phyloP scores from a whole-genome alignment of 2,329 filamentous ascomycete genomes.

The Pseudogymnoascus sp. region DNA sequence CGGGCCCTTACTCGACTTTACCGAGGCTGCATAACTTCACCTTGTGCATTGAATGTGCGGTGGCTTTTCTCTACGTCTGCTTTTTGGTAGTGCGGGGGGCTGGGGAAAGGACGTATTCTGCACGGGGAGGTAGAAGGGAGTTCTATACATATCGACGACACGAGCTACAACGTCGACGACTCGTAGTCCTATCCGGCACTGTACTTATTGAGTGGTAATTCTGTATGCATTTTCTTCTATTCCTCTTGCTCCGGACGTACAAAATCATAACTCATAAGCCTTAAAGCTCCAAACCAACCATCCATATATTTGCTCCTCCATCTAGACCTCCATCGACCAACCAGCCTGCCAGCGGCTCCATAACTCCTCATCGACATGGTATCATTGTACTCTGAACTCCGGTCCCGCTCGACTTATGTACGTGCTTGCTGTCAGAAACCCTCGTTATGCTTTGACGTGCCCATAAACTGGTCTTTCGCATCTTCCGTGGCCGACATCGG shows the following conservation, averaged over 20 bases:
- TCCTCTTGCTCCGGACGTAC: background rate
- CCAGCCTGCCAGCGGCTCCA: background rate
- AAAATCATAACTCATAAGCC: conserved; percentile 2
- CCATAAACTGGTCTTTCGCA: background rate
- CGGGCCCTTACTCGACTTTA: background rate
- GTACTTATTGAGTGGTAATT: background rate
- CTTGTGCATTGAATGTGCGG: background rate
- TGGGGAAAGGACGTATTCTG: background rate
- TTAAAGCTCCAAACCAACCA: background rate
- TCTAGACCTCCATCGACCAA: background rate
- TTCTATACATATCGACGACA: background rate
- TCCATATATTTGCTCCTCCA: background rate
- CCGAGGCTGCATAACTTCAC: background rate
- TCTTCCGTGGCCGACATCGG: background rate
- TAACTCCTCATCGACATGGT: conserved; percentile 4
- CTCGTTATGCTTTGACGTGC: conserved; percentile 2
- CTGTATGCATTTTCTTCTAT: background rate
- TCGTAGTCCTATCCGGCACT: too few relatives aligned
- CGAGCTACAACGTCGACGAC: background rate
- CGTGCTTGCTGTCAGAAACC: background rate
- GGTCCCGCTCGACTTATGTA: background rate
- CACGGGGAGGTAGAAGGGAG: background rate
- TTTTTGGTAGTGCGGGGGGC: background rate
- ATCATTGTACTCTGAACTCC: conserved; percentile 1
- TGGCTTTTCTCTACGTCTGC: background rate